Base-by-base conservation (phyloP, 2,329 filamentous ascomycete species). In the Colletotrichum sojae region DNA sequence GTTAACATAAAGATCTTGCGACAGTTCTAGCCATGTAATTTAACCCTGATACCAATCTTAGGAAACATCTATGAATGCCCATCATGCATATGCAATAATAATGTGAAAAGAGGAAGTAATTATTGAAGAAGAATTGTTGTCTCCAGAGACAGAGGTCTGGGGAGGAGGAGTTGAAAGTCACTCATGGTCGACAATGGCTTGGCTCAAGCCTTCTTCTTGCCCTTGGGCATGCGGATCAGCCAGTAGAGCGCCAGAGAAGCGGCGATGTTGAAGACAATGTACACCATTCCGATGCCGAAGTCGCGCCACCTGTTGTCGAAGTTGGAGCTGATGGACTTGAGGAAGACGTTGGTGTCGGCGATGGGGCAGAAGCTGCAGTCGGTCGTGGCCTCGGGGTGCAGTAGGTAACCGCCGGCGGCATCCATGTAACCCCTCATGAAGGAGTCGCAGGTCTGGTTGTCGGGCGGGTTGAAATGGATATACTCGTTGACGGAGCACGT, bases 221-320 rank as follows among this genome's bases (percentile, higher is more conserved):
- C 74, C 53, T 71, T 76, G 1, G 77, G 76, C 12, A 82, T 79
- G 22, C 81, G 71, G 2, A 76, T 76, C 63, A 84, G 53, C 82
- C 82, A 88, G 73, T 88, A 88, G 20, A 88, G 74, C 0, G 79
- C 75, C 12, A 88, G 73, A 0, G 86, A 84, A 1, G 80, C 83
- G 13, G 77, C 75, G 15, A 85, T 73, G 53, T 89, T 88, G 71
- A 86, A 85, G 2, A 79, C 74, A 31, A 87, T 81, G 63, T 87
- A 89, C 0, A 81, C 82, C 79, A 85, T 88, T 39, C 87, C 77
- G 3, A 90, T 77, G 0, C 87, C 87, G 58, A 84, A 87, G 63
- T 90, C 85, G 61, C 88, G 82, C 86, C 87, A 89, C 15, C 85
- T 76, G 45, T 86, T 73, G 54, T 75, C 75, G 63, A 86, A 89